phyloP scores from a whole-genome alignment of 345 rosid species.

The Ceriops tagal region DNA sequence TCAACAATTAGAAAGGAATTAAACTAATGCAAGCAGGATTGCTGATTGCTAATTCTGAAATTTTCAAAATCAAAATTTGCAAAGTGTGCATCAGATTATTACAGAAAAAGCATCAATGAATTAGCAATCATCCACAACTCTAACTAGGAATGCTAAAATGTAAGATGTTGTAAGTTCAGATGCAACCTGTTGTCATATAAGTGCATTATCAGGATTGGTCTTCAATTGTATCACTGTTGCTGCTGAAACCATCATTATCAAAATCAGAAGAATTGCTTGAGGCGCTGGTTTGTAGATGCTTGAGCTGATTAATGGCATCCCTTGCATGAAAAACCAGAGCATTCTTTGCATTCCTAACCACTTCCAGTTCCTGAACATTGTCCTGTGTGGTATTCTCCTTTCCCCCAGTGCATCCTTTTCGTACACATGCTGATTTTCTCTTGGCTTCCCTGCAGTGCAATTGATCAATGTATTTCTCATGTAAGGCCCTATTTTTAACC shows the following conservation, averaged over 20 bases:
- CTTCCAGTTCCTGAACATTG: slow-evolving; percentile 31
- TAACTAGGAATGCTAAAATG: not conserved
- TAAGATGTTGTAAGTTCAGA: not conserved
- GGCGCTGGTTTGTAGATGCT: slow-evolving; percentile 31
- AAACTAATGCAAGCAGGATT: not conserved
- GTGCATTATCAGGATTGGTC: slow-evolving; percentile 6
- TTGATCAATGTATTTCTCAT: slow-evolving; percentile 76
- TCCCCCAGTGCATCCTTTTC: slow-evolving; percentile 20
- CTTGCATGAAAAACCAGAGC: slow-evolving; percentile 48
- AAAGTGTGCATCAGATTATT: not conserved
- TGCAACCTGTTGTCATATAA: not conserved
- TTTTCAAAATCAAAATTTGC: not conserved
- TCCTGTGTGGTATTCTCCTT: slow-evolving; percentile 42
- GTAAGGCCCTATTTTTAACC: slow-evolving; percentile 61
- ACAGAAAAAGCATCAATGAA: not conserved
- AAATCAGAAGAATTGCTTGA: slow-evolving; percentile 34
- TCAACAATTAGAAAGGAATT: not conserved
- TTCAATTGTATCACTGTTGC: slow-evolving; percentile 37
- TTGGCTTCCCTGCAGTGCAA: slow-evolving; percentile 74
- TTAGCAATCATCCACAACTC: not conserved
- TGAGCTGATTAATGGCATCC: slow-evolving; percentile 60
- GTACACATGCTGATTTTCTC: slow-evolving; percentile 45
- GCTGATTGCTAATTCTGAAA: not conserved
- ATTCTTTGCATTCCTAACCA: slow-evolving; percentile 52
- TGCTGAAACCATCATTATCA: slow-evolving; percentile 22